Evolutionary conservation across 768 basidiomycete genomes (phyloP), one percentile per base, ranked within the genome.

Genomic region (Leccinum subtestaceum): DNA sequence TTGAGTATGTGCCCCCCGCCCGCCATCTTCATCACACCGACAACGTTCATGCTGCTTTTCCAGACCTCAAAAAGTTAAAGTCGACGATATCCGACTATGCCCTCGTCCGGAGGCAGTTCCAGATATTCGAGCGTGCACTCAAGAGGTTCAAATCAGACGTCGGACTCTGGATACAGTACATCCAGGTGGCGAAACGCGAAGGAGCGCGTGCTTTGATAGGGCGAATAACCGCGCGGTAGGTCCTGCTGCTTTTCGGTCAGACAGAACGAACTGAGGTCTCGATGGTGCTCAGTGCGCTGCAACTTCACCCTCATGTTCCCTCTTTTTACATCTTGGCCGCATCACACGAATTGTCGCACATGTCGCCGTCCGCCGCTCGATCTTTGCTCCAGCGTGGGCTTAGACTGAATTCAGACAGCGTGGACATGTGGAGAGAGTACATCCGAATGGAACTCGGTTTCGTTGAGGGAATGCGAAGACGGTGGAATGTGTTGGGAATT

Each of bases 401-500:
- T 49, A 82, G 95, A 36, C 72, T 96, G 52, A 88, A 93, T 63
- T 76, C 79, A 12, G 83, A 87, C 54, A 90, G 84, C 62, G 72
- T 82, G 32, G 85, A 87, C 57, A 77, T 98, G 73, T 98, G 95
- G 95, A 79, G 79, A 21, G 94, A 95, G 72, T 96, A 95, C 69
- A 85, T 93, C 62, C 86, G 86, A 69, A 92, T 97, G 84, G 95
- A 98, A 71, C 75, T 95, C 5, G 86, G 86, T 2, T 96, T 92
- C 72, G 77, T 93, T 8, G 93, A 96, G 75, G 84, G 83, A 13
- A 75, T 95, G 51, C 78, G 90, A 40, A 76, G 90, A 62, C 79
- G 94, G 53, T 94, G 92, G 93, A 84, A 79, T 48, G 77, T 91
- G 8, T 77, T 96, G 19, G 94, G 93, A 8, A 87, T 95, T 53